Evolutionary conservation across 2,329 filamentous ascomycete species (phyloP), one percentile per base, ranked within the genome.

Genomic region (Cladosporium austrohemisphaericum): DNA sequence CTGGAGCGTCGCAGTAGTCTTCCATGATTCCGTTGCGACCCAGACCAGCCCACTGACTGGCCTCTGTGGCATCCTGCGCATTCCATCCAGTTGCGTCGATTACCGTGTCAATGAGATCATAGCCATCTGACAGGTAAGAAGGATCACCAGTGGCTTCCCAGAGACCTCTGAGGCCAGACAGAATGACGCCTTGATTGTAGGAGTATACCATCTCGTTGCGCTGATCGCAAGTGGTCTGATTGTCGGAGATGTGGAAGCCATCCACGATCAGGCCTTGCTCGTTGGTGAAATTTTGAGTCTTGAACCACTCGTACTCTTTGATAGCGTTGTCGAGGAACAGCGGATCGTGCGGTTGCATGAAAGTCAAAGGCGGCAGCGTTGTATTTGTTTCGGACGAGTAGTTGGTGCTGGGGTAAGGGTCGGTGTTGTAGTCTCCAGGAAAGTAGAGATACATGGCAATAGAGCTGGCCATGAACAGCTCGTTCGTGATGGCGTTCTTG

Each of bases 401-500:
- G 18, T 62, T 61, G 4, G 65, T 65, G 7, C 51, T 54, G 3
- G 60, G 60, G 31, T 64, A 64, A 7, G 62, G 65, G 25, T 63
- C 58, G 5, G 77, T 73, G 55, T 91, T 88, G 28, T 76, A 69
- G 64, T 95, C 89, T 1, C 89, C 88, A 0, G 92, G 89, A 55
- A 91, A 95, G 64, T 92, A 81, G 3, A 94, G 77, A 64, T 95
- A 96, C 92, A 97, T 97, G 33, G 78, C 81, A 25, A 93, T 81
- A 14, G 88, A 94, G 0, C 88, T 88, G 0, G 91, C 78, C 51
- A 96, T 86, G 70, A 82, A 97, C 0, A 97, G 78, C 66, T 97
- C 84, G 62, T 97, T 97, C 19, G 92, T 97, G 59, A 97, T 95
- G 55, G 92, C 89, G 61, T 97, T 97, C 65, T 97, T 97, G 74